Conservation (phyloP, 371 early-diverging fungal species). For the Umbelopsis sp. region DNA sequence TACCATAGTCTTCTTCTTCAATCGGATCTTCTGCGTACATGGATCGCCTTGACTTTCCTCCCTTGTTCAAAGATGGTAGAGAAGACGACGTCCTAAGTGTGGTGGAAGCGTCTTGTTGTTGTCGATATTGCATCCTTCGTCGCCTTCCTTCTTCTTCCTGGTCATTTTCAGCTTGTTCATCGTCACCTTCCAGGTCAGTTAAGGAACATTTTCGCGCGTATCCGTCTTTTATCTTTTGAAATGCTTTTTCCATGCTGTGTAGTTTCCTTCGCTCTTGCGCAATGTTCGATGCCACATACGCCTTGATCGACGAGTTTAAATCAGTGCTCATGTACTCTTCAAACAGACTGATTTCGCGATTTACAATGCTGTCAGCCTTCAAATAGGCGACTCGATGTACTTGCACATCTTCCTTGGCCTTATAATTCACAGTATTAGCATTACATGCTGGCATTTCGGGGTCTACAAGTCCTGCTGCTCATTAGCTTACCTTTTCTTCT, state of each 20-base stretch:
- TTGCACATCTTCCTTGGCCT: slow-evolving; percentile 42
- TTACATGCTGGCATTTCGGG: background rate
- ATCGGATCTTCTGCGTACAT: background rate
- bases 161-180: slow-evolving; percentile 15
- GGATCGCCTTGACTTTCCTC: slow-evolving; percentile 15
- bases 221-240: slow-evolving; percentile 44
- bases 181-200: slow-evolving; percentile 21
- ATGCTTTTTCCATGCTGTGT: slow-evolving; percentile 50
- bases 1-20: slow-evolving; percentile 18
- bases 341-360: slow-evolving; percentile 54
- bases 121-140: slow-evolving; percentile 29
- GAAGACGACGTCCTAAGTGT: slow-evolving; percentile 48
- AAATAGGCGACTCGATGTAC: slow-evolving; percentile 40
- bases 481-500: slow-evolving; percentile 39
- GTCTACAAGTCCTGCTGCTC: too few species aligned
- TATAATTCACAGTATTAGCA: background rate
- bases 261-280: slow-evolving; percentile 55
- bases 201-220: slow-evolving; percentile 23
- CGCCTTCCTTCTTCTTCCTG: slow-evolving; percentile 20
- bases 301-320: slow-evolving; percentile 46
- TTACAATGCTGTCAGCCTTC: slow-evolving; percentile 53
- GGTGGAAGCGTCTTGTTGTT: slow-evolving; percentile 22
- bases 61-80: slow-evolving; percentile 42
- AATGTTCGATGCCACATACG: slow-evolving; percentile 51
- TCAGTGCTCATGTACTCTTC: slow-evolving; percentile 56